Base-by-base conservation (phyloP, 2,329 filamentous ascomycete genomes). In the Calonectria ilicicola region DNA sequence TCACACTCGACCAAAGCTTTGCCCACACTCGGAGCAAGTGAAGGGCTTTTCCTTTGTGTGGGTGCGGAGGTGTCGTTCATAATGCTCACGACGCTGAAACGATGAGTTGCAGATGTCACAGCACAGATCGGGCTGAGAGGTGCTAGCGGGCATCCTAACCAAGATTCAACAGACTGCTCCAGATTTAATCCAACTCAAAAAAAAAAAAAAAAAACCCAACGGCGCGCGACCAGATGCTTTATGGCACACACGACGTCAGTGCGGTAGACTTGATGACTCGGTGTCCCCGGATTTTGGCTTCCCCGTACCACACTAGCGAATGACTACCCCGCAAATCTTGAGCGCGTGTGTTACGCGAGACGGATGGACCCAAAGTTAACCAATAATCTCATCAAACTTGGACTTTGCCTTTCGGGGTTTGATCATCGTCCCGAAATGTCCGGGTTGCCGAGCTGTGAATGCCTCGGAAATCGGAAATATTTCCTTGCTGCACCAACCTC, bases 21-120 rank as follows among this genome's bases (percentile, higher is more conserved):
- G 62, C 1, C 62, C 62, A 15, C 62, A 65, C 17, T 65, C 62
- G 19, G 62, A 23, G 27, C 62, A 65, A 7, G 62, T 17, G 29
- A 65, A 65, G 17, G 62, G 62, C 42, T 65, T 65, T 19, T 65
- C 62, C 42, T 65, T 65, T 2, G 62, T 65, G 62, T 65, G 62
- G 3, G 62, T 65, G 26, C 62, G 62, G 7, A 65, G 62, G 15
- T 65, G 62, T 8, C 62, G 44, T 7, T 65, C 40, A 23, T 65
- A 65, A 12, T 65, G 62, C 62, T 65, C 62, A 9, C 62, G 62
- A 7, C 62, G 62, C 44, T 65, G 62, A 9, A 65, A 65, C 4
- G 62, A 35, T 10, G 27, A 47, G 42, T 65, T 65, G 29, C 62
- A 65, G 3, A n/a, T 65, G 4, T 47, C 44, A 8, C 62, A 65